Evolutionary conservation across 1,284 basidiomycete species (phyloP).

Genomic region (Xanthoconium separans): DNA sequence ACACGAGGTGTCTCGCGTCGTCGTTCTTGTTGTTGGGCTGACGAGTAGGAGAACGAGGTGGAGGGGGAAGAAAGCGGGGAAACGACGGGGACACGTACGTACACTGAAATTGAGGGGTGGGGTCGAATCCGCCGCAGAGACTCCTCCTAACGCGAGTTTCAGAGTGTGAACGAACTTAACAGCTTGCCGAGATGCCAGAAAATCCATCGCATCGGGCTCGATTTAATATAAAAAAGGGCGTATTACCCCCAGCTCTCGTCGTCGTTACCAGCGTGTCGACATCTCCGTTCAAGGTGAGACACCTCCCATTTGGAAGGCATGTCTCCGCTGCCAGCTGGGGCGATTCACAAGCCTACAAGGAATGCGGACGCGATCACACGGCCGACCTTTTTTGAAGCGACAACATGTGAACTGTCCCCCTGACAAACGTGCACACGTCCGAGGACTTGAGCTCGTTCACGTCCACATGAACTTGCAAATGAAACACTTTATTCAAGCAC

Average conservation of each 20-base stretch:
- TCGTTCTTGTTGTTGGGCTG: constrained; percentile 1
- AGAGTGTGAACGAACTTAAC: neutral
- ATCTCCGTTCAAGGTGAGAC: neutral
- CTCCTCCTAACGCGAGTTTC: constrained; percentile 23
- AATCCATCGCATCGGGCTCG: too few species aligned
- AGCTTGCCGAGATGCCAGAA: constrained; percentile 13
- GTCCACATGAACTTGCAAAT: constrained; percentile 13
- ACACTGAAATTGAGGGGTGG: neutral
- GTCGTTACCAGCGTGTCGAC: neutral
- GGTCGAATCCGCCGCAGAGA: constrained; percentile 12
- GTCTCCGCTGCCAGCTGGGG: constrained; percentile 6
- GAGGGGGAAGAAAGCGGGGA: neutral
- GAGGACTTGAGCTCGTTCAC: constrained; percentile 18
- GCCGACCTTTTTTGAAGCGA: neutral
- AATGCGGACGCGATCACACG: constrained; percentile 2
- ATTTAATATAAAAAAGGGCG: too few species aligned
- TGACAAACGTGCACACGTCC: constrained; percentile 11
- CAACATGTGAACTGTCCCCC: neutral
- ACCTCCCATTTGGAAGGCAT: constrained; percentile 5
- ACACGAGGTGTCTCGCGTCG: constrained; percentile 11
- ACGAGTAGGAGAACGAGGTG: neutral
- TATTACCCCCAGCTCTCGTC: neutral
- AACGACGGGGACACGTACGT: constrained; percentile 2
- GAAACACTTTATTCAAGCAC: constrained; percentile 15
- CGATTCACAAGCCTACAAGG: constrained; percentile 7